Conservation (phyloP, 2,329 filamentous ascomycete genomes). For the Aspergillus aculeatus region DNA sequence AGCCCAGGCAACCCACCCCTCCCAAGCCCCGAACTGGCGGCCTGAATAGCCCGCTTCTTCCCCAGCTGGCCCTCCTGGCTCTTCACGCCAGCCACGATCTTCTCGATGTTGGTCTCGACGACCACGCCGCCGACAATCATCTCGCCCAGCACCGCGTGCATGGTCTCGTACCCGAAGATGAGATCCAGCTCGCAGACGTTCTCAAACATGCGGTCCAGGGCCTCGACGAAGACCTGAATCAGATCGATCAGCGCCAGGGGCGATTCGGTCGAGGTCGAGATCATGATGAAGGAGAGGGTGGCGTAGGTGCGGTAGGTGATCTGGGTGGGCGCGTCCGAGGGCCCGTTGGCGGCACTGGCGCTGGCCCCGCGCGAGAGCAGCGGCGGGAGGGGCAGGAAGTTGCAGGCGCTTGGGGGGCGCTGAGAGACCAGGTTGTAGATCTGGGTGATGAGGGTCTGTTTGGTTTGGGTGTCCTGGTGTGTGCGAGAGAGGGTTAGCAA, state of each 20-base stretch:
- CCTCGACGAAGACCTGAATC: constrained; percentile 97
- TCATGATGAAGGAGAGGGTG: constrained; percentile 97
- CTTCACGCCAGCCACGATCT: constrained; percentile 80
- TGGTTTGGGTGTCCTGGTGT: constrained; percentile 85
- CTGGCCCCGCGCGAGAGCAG: constrained; percentile 56
- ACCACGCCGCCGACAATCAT: constrained; percentile 96
- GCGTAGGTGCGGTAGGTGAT: constrained; percentile 98
- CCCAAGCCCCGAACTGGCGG: constrained; percentile 39
- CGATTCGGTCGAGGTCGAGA: constrained; percentile 92
- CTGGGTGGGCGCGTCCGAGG: constrained; percentile 87
- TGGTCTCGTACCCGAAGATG: constrained; percentile 98
- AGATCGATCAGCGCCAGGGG: constrained; percentile 92
- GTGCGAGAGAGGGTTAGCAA: background rate
- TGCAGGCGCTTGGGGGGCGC: constrained; percentile 87
- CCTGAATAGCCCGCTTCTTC: constrained; percentile 46
- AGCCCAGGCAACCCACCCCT: constrained; percentile 40
- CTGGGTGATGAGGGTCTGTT: constrained; percentile 93
- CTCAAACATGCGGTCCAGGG: constrained; percentile 91
- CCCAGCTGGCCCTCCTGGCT: constrained; percentile 46
- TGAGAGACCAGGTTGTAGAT: constrained; percentile 96
- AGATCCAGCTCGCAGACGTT: constrained; percentile 98
- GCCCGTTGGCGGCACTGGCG: constrained; percentile 52
- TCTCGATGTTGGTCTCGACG: constrained; percentile 84
- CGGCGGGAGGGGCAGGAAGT: constrained; percentile 83
- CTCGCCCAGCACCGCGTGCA: constrained; percentile 86